These are phyloP conservation scores for Linnemannia exigua DNA, from an alignment of 192 early-diverging fungal species.

Conservation along the genomic window DNA sequence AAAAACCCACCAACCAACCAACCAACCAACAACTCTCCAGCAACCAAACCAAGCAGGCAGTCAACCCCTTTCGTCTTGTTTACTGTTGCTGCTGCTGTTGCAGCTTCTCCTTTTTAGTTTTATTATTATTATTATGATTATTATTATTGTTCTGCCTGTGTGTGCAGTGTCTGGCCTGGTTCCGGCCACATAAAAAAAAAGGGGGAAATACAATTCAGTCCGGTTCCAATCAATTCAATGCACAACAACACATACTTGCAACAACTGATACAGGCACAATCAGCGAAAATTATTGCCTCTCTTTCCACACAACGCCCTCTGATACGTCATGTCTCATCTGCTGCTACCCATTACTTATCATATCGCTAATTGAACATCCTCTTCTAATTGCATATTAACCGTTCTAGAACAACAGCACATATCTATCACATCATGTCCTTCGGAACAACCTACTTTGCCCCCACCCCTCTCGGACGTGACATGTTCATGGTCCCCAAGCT, in stretches of 20 bases:
- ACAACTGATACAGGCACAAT: neutral
- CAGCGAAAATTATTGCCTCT: neutral
- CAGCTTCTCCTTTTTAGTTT: neutral
- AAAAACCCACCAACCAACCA: neutral
- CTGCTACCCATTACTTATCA: neutral
- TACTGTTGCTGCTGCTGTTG: neutral
- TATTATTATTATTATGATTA: too few relatives aligned
- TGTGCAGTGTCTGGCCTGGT: too few relatives aligned
- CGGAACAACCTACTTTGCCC: conserved; percentile 42
- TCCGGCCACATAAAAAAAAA: neutral
- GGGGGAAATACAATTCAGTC: neutral
- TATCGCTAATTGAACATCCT: neutral
- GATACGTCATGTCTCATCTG: conserved; percentile 22
- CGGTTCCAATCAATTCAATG: neutral
- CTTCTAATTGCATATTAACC: neutral
- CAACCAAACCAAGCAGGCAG: too few relatives aligned
- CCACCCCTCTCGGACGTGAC: conserved; percentile 41
- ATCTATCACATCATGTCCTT: conserved; percentile 32
- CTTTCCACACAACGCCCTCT: neutral
- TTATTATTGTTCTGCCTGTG: too few relatives aligned
- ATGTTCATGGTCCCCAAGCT: conserved; percentile 46
- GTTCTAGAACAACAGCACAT: neutral
- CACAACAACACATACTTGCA: neutral
- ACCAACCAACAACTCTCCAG: neutral
- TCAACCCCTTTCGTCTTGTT: too few relatives aligned